A percentile compares a stretch with the other conserved stretches of the same genome.
These are phyloP conservation scores for Trichoderma erinaceum DNA, from an alignment of 495 filamentous ascomycete species.

Conservation along the genomic window DNA sequence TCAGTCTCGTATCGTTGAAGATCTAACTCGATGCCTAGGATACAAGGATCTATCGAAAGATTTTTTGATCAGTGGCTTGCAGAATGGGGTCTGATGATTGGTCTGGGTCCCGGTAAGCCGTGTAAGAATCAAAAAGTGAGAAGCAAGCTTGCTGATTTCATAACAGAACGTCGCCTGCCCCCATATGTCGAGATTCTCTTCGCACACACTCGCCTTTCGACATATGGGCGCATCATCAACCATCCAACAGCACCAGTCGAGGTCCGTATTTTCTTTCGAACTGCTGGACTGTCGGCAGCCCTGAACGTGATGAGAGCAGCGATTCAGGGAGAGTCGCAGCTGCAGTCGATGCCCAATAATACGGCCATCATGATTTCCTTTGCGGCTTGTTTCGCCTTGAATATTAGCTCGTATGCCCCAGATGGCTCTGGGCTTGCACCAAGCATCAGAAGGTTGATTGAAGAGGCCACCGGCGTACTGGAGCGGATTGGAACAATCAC, in stretches of 20 bases:
- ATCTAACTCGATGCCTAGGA: conserved; percentile 30
- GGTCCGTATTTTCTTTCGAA: conserved; percentile 65
- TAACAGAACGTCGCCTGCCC: conserved; percentile 52
- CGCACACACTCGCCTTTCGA: conserved; percentile 64
- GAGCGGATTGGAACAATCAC: conserved; percentile 61
- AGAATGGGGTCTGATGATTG: conserved; percentile 54
- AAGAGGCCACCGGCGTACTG: conserved; percentile 61
- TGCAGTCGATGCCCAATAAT: conserved; percentile 73
- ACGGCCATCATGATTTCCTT: conserved; percentile 74
- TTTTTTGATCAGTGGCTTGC: conserved; percentile 59
- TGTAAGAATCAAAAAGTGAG: background rate
- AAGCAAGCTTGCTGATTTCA: background rate
- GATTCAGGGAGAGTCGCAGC: conserved; percentile 61
- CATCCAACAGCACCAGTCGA: conserved; percentile 63
- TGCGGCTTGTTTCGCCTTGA: conserved; percentile 63
- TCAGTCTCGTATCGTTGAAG: background rate
- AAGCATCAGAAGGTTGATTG: conserved; percentile 60
- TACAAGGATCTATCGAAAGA: conserved; percentile 53
- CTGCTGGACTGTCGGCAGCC: conserved; percentile 61
- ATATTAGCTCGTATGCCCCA: conserved; percentile 52
- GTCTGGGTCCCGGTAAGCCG: conserved; percentile 46
- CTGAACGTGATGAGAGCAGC: conserved; percentile 68
- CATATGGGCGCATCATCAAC: conserved; percentile 69
- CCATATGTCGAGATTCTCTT: conserved; percentile 70
- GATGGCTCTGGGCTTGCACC: conserved; percentile 57